A percentile compares a stretch with the other conserved stretches of the same genome.
phyloP scores from a whole-genome alignment of 805 yeast species.

The Pichia phayaonensis region DNA sequence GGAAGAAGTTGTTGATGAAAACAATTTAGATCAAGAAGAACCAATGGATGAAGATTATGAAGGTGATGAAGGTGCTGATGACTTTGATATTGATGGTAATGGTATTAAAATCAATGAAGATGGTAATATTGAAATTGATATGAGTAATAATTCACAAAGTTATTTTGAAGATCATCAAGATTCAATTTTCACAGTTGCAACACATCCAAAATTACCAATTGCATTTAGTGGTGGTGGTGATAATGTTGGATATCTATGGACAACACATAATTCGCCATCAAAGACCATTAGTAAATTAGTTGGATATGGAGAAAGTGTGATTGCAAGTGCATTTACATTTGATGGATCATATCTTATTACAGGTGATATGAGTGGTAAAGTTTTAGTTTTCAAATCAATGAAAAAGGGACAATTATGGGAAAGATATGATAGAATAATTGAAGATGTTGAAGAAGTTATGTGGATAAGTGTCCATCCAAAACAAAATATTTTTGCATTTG shows the following conservation, averaged over 20 bases:
- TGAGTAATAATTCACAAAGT: constrained; percentile 81
- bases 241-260: constrained; percentile 84
- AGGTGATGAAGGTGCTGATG: constrained; percentile 33
- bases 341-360: constrained; percentile 79
- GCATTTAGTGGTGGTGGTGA: constrained; percentile 97
- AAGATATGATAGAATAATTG: constrained; percentile 31
- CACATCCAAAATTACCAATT: constrained; percentile 78
- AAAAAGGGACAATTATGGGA: constrained; percentile 86
- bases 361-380: constrained; percentile 91
- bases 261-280: constrained; percentile 82
- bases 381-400: constrained; percentile 61
- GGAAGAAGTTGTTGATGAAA: constrained; percentile 28
- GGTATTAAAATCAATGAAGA: constrained; percentile 29
- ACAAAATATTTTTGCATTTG: constrained; percentile 76
- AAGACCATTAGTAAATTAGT: constrained; percentile 64
- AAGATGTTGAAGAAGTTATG: constrained; percentile 84
- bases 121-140: constrained; percentile 65
- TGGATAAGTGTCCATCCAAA: constrained; percentile 80
- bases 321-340: constrained; percentile 72
- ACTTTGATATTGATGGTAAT: constrained; percentile 12
- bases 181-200: constrained; percentile 72
- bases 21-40: constrained; percentile 33
- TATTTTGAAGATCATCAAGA: constrained; percentile 89
- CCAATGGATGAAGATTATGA: constrained; percentile 27
- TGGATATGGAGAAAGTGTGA: constrained; percentile 85